Base-by-base conservation (phyloP, 176 grass and related monocot genomes). In the Luzula sylvatica region DNA sequence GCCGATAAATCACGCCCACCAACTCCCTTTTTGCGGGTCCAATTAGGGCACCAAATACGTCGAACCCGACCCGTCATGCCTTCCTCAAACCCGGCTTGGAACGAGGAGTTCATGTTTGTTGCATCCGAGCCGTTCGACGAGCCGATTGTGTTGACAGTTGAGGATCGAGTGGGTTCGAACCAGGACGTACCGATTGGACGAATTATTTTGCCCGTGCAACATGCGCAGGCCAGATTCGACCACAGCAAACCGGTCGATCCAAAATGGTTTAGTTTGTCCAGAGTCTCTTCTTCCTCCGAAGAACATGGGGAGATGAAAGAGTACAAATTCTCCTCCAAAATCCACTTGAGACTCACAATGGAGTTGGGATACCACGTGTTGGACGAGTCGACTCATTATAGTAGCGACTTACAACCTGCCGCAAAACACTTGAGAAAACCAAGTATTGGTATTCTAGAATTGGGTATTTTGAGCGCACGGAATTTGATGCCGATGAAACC, bases 81-180 rank as follows among this genome's bases (percentile, higher is more conserved):
- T 2, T 28, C 80, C 17, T 28, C 59, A 47, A 96, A 96, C 59
- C 92, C 85, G 16, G 52, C 70, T 15, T 96, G 92, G 92, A 77
- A 74, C 42, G 92, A 96, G 58, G 92, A 96, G 61, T 86, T 82
- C 70, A 78, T 96, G 74, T 89, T 96, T 72, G 92, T 96, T 38
- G 77, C 51, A 1, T 82, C 84, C 3, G 90, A 96, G 59, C 90
- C 90, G 5, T 82, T 79, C 13, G 92, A 98, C 42, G 92, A 98
- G 25, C 78, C 74, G 6, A 38, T 98, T 20, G 43, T 90, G 13
- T 7, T 98, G 56, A 98, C 75, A 15, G 75, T 90, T 25, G 92
- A 98, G 65, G 85, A 98, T 65, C 76, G 89, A 38, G 70, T 95
- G 51, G 84, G 43, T 19, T 61, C 70, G 0, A 79, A 79, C 2